A percentile compares a stretch with the other conserved stretches of the same genome.
Conservation (phyloP, 2,329 filamentous ascomycete genomes). For the Phoma sp. region DNA sequence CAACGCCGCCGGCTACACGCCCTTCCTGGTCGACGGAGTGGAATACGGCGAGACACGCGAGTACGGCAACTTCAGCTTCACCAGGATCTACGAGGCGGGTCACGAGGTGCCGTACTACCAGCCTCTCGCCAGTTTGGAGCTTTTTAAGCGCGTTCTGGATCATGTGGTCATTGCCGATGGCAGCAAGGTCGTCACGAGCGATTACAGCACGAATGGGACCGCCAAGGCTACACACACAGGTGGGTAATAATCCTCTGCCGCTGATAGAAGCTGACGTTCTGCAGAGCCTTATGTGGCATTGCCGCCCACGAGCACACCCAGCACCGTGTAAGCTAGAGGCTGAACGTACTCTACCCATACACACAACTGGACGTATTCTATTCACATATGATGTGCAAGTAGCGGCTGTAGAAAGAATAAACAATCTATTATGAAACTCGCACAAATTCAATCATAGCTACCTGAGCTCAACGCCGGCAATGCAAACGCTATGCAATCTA, state of each 20-base stretch:
- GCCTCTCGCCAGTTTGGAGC: constrained; percentile 38
- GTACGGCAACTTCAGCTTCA: constrained; percentile 51
- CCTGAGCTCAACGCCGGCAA: constrained; percentile 14
- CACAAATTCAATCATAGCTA: background rate
- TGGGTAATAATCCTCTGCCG: background rate
- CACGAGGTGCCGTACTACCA: constrained; percentile 56
- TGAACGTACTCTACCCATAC: too few species aligned
- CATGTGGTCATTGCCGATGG: constrained; percentile 41
- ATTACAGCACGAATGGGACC: constrained; percentile 41
- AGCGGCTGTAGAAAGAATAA: too few species aligned
- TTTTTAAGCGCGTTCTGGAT: constrained; percentile 38
- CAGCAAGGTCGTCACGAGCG: constrained; percentile 31
- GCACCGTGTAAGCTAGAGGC: background rate
- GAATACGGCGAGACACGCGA: constrained; percentile 52
- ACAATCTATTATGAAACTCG: background rate
- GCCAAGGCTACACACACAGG: constrained; percentile 41
- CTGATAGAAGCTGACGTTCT: background rate
- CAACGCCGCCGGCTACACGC: constrained; percentile 72
- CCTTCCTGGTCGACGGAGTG: constrained; percentile 55
- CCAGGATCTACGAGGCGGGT: constrained; percentile 48
- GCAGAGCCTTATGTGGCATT: constrained; percentile 35
- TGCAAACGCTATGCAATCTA: too few species aligned
- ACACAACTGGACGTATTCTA: background rate
- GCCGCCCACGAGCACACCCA: constrained; percentile 34
- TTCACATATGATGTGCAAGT: too few species aligned